Percentiles rank a stretch among this genome's conserved stretches.
Conservation (phyloP, 2,329 filamentous ascomycete species). For the Xylariaceae sp. region DNA sequence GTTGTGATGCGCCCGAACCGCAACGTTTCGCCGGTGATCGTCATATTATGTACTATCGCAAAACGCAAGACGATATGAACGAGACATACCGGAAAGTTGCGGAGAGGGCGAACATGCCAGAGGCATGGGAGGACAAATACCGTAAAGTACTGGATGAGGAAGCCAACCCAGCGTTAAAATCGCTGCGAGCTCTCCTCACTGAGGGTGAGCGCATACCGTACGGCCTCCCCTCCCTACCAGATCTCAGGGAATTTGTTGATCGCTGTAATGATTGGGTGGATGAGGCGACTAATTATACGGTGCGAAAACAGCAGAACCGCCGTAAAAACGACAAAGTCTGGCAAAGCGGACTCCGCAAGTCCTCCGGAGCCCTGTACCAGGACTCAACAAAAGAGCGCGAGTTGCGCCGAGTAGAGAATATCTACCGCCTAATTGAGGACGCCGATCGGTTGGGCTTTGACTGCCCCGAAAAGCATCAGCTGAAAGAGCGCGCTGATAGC, state of each 20-base stretch:
- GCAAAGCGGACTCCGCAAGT: constrained; percentile 68
- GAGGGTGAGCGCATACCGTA: constrained; percentile 97
- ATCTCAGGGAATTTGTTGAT: constrained; percentile 85
- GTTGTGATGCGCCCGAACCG: constrained; percentile 64
- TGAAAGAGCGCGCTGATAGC: constrained; percentile 78
- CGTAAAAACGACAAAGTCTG: constrained; percentile 89
- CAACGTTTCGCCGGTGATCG: constrained; percentile 64
- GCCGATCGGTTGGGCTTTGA: constrained; percentile 89
- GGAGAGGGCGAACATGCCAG: constrained; percentile 80
- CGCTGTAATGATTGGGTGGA: constrained; percentile 97
- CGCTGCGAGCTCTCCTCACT: constrained; percentile 73
- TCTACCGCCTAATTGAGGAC: constrained; percentile 75
- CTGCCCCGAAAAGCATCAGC: constrained; percentile 79
- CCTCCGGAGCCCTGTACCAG: constrained; percentile 46
- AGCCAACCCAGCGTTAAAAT: constrained; percentile 77
- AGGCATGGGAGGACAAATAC: constrained; percentile 86
- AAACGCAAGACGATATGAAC: constrained; percentile 64
- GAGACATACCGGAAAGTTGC: constrained; percentile 67
- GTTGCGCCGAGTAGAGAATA: constrained; percentile 81
- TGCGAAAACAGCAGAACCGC: constrained; percentile 94
- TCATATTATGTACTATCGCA: constrained; percentile 73
- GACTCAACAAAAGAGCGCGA: constrained; percentile 79
- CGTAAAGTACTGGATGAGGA: constrained; percentile 79
- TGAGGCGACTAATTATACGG: constrained; percentile 92
- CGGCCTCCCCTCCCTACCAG: constrained; percentile 73